Percentiles rank a stretch among this genome's conserved stretches.
Conservation (phyloP, 2,329 filamentous ascomycete species). For the Fonsecaea pugnacius region DNA sequence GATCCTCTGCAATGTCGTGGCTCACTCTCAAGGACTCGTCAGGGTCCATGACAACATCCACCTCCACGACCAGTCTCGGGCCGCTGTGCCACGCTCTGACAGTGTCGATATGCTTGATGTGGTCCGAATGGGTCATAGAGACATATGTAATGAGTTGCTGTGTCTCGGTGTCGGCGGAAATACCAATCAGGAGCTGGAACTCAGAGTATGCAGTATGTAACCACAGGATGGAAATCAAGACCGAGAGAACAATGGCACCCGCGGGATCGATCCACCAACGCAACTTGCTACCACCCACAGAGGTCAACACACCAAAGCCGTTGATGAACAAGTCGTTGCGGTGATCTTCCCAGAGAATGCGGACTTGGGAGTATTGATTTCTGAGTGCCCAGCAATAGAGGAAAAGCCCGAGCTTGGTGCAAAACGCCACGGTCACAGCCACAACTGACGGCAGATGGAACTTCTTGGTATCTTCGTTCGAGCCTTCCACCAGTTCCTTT, state of each 20-base stretch:
- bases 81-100: constrained; percentile 93
- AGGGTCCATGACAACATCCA: constrained; percentile 92
- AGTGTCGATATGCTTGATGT: constrained; percentile 85
- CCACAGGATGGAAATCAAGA: constrained; percentile 80
- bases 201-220: constrained; percentile 81
- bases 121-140: constrained; percentile 84
- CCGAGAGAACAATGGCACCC: constrained; percentile 82
- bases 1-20: constrained; percentile 89
- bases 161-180: constrained; percentile 80
- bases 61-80: constrained; percentile 86
- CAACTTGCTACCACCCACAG: constrained; percentile 85
- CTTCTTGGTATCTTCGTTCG: constrained; percentile 57
- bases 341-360: constrained; percentile 95
- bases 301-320: constrained; percentile 86
- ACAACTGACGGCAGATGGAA: constrained; percentile 85
- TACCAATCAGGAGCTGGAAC: constrained; percentile 88
- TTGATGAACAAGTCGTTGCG: constrained; percentile 98
- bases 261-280: constrained; percentile 94
- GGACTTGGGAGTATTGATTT: constrained; percentile 87
- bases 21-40: constrained; percentile 73
- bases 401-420: constrained; percentile 81
- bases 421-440: constrained; percentile 81
- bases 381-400: constrained; percentile 90
- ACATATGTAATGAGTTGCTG: constrained; percentile 96
- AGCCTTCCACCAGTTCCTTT: constrained; percentile 65